Conservation (phyloP, 176 grass and related monocot species). For the Rhynchospora tenuis region DNA sequence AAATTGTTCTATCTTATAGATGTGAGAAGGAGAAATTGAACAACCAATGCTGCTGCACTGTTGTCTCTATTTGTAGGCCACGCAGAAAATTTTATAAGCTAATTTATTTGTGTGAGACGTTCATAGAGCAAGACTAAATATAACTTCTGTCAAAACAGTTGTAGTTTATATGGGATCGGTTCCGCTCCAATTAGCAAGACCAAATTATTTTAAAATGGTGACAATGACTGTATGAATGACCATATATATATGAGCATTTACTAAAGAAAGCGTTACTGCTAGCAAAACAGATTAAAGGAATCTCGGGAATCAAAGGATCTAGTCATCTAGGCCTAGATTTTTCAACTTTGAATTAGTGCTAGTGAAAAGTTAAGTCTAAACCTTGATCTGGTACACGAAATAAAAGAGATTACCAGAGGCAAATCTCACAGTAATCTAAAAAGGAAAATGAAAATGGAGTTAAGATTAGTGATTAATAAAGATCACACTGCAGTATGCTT, state of each 20-base stretch:
- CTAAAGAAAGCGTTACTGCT: too few species aligned
- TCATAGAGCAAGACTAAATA: not conserved
- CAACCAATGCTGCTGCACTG: not conserved
- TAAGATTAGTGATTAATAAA: conserved; percentile 4
- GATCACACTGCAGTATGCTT: not conserved
- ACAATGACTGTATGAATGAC: not conserved
- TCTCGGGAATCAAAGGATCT: not conserved
- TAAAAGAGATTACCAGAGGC: conserved; percentile 24
- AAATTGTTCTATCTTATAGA: not conserved
- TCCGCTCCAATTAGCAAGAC: not conserved
- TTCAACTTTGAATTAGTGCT: conserved; percentile 4
- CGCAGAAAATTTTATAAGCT: too few species aligned
- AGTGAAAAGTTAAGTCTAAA: conserved; percentile 11
- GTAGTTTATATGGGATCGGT: not conserved
- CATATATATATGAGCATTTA: not conserved
- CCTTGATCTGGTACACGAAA: not conserved
- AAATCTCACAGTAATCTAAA: conserved; percentile 15
- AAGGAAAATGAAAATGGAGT: not conserved
- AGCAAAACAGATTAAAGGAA: not conserved
- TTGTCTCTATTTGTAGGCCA: not conserved
- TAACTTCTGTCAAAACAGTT: not conserved
- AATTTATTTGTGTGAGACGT: not conserved
- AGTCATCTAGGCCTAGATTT: not conserved
- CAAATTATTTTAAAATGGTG: not conserved
- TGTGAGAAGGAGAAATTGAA: not conserved